These are phyloP conservation scores for Azolla pinnata DNA, from an alignment of 75 land plant species.

Conservation along the genomic window DNA sequence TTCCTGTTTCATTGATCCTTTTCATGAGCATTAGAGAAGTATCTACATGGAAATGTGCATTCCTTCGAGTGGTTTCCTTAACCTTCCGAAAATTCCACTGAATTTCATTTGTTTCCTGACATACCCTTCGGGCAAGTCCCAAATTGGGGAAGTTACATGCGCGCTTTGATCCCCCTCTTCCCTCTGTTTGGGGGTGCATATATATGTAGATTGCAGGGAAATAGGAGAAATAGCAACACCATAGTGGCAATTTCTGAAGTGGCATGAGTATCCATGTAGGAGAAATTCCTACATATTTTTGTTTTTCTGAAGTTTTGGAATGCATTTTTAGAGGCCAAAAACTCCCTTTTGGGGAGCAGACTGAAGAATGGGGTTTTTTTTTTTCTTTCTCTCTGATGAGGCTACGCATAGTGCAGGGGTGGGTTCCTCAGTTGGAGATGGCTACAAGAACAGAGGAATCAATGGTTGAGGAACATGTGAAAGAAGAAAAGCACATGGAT, in stretches of 20 bases:
- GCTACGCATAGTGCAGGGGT: constrained; percentile 2
- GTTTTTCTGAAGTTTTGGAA: background rate
- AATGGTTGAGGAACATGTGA: background rate
- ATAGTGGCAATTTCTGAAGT: too few species aligned
- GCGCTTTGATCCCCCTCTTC: too few species aligned
- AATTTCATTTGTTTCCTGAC: background rate
- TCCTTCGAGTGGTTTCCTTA: background rate
- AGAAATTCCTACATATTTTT: background rate
- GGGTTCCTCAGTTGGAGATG: constrained; percentile 1
- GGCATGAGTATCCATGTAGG: too few species aligned
- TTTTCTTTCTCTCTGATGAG: background rate
- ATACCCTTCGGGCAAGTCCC: too few species aligned
- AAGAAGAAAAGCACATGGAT: background rate
- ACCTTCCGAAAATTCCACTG: background rate
- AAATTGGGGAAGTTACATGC: too few species aligned
- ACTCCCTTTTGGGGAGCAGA: background rate
- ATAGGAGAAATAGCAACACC: too few species aligned
- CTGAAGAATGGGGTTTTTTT: background rate
- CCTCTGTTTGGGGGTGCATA: too few species aligned
- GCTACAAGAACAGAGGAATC: background rate
- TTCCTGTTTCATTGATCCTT: background rate
- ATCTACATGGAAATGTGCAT: too few species aligned
- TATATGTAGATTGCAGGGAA: too few species aligned
- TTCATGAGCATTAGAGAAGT: too few species aligned
- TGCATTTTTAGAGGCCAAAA: background rate